phyloP scores from a whole-genome alignment of 2,329 filamentous ascomycete genomes.

The Cladophialophora immunda region DNA sequence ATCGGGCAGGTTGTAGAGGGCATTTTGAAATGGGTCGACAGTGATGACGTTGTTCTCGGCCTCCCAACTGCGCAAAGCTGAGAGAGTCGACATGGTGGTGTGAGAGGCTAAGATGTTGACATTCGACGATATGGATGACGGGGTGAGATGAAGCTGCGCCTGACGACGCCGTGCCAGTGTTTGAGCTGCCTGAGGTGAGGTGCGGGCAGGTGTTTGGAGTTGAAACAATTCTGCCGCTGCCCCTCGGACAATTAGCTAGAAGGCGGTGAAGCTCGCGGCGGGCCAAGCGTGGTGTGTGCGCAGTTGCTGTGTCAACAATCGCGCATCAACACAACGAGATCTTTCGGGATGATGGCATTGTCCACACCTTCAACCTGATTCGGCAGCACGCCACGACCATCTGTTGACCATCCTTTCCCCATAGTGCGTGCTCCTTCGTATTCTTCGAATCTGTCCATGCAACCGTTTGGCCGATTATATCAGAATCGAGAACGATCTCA shows the following conservation, averaged over 20 bases:
- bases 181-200: background rate
- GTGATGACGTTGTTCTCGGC: conserved; percentile 85
- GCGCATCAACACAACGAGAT: conserved; percentile 16
- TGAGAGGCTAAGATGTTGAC: background rate
- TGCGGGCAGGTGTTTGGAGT: background rate
- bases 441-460: conserved; percentile 2
- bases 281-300: background rate
- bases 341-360: conserved; percentile 14
- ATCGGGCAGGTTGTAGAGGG: conserved; percentile 83
- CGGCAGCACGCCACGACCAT: conserved; percentile 35
- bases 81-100: conserved; percentile 45
- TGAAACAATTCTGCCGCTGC: conserved; percentile 25
- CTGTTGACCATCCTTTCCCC: conserved; percentile 33
- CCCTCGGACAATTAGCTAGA: conserved; percentile 2
- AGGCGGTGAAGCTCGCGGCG: conserved; percentile 19
- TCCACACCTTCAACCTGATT: conserved; percentile 30
- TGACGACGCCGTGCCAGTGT: background rate
- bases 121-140: background rate
- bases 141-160: background rate
- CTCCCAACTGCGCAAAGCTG: conserved; percentile 59
- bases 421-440: conserved; percentile 15
- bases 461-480: background rate
- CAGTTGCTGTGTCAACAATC: conserved; percentile 31
- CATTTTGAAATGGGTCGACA: conserved; percentile 86
- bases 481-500: conserved; percentile 17